Conservation (phyloP, 805 yeast species). For the Yarrowia keelungensis region DNA sequence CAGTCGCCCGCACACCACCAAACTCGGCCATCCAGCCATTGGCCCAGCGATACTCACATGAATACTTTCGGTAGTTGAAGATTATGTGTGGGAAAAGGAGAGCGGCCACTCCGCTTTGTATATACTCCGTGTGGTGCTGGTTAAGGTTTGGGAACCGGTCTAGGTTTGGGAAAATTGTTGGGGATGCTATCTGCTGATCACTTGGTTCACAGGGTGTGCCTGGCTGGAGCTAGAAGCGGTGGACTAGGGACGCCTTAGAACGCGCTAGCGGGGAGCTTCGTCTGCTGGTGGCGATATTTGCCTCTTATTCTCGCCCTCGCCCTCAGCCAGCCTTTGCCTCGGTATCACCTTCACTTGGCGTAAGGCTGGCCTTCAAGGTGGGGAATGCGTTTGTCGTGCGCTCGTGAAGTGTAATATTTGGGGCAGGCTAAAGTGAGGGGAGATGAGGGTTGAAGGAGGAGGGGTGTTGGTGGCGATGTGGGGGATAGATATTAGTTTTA, state of each 20-base stretch:
- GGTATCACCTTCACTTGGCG: slow-evolving; percentile 13
- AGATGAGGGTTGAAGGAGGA: background rate
- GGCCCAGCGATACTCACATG: slow-evolving; percentile 1
- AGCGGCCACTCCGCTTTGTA: background rate
- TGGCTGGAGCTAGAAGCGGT: too few relatives aligned
- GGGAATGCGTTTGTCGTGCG: slow-evolving; percentile 33
- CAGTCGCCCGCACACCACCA: background rate
- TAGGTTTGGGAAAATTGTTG: slow-evolving; percentile 36
- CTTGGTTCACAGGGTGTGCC: background rate
- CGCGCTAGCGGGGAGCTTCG: too few relatives aligned
- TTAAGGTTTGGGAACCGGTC: slow-evolving; percentile 12
- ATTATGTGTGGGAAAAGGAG: background rate
- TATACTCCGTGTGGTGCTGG: slow-evolving; percentile 31
- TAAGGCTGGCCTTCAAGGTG: slow-evolving; percentile 38
- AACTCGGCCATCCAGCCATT: too few relatives aligned
- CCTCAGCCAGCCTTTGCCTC: background rate
- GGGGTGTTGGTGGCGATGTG: too few relatives aligned
- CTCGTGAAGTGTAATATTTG: slow-evolving; percentile 7
- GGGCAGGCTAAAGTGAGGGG: slow-evolving; percentile 37
- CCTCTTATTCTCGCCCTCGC: too few relatives aligned
- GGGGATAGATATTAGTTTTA: too few relatives aligned
- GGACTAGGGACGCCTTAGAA: too few relatives aligned
- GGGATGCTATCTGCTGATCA: slow-evolving; percentile 37
- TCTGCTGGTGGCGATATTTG: too few relatives aligned
- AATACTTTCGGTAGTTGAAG: background rate